Evolutionary conservation across 208 protist species (phyloP).

Genomic region (Crithidia brevicula): DNA sequence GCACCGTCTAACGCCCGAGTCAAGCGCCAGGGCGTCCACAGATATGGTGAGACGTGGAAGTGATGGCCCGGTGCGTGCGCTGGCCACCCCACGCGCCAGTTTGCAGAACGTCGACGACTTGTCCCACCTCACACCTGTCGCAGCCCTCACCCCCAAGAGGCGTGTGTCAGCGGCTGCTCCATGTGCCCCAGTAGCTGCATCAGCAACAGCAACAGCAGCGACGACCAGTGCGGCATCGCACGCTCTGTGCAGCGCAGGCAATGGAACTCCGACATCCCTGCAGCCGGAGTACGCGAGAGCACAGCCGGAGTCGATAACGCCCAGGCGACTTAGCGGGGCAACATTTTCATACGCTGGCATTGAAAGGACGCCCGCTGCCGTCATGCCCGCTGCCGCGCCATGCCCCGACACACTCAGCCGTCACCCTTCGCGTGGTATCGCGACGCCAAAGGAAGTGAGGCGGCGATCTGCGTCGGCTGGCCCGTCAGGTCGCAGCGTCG

Average conservation of each 20-base stretch:
- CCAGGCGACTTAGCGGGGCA: not conserved
- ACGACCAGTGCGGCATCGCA: not conserved
- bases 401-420: not conserved
- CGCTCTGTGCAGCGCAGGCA: not conserved
- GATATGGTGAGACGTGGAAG: not conserved
- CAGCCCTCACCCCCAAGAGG: not conserved
- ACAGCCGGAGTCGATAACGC: not conserved
- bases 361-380: not conserved
- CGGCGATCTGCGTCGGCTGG: slow-evolving; percentile 1
- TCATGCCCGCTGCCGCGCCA: not conserved
- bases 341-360: not conserved
- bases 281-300: not conserved
- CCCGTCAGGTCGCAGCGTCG: not conserved
- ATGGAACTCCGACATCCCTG: slow-evolving; percentile 1
- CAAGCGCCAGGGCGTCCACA: not conserved
- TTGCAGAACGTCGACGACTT: slow-evolving; percentile 18
- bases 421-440: not conserved
- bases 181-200: not conserved
- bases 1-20: not conserved
- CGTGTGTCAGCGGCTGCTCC: too few species aligned
- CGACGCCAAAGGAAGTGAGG: slow-evolving; percentile 3
- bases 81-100: slow-evolving; percentile 2
- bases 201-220: not conserved
- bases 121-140: not conserved
- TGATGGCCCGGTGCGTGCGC: not conserved